Percentiles rank a stretch among this genome's conserved stretches.
Evolutionary conservation across 129 eudicot species (phyloP).

Genomic region (Pulicaria dysenterica): DNA sequence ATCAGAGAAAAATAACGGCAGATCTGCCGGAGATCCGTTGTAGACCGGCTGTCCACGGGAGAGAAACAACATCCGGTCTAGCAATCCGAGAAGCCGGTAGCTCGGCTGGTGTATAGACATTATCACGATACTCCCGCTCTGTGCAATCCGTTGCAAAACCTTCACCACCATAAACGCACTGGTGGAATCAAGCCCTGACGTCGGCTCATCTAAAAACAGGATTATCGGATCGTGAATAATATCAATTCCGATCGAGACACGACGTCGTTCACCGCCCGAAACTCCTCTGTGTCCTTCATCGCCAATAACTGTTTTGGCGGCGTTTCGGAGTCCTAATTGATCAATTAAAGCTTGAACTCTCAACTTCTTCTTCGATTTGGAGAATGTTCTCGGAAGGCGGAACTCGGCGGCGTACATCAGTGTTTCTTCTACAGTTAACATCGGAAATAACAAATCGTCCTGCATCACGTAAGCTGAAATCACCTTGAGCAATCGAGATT

Average conservation of each 20-base stretch:
- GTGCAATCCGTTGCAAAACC: slow-evolving; percentile 83
- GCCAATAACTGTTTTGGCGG: slow-evolving; percentile 84
- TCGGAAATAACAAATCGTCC: slow-evolving; percentile 82
- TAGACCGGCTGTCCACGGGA: slow-evolving; percentile 87
- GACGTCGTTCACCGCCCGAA: slow-evolving; percentile 91
- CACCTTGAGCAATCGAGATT: slow-evolving; percentile 69
- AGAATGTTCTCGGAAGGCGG: slow-evolving; percentile 66
- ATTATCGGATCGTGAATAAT: slow-evolving; percentile 77
- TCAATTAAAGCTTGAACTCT: slow-evolving; percentile 83
- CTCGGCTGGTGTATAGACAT: slow-evolving; percentile 97
- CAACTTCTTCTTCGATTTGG: slow-evolving; percentile 70
- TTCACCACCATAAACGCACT: slow-evolving; percentile 95
- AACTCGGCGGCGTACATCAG: slow-evolving; percentile 91
- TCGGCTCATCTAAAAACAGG: slow-evolving; percentile 84
- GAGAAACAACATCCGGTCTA: slow-evolving; percentile 71
- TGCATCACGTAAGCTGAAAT: slow-evolving; percentile 97
- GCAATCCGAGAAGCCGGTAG: slow-evolving; percentile 69
- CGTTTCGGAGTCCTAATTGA: slow-evolving; percentile 79
- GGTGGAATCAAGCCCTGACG: slow-evolving; percentile 91
- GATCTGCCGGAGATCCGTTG: slow-evolving; percentile 71
- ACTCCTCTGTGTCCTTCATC: slow-evolving; percentile 98
- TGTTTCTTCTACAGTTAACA: slow-evolving; percentile 94
- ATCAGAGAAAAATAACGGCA: slow-evolving; percentile 67
- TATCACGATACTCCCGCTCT: slow-evolving; percentile 88
- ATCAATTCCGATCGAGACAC: slow-evolving; percentile 92